Evolutionary conservation across 2,329 filamentous ascomycete species (phyloP), one percentile per base, ranked within the genome.

Genomic region (Ophiocordyceps camponoti-floridani): DNA sequence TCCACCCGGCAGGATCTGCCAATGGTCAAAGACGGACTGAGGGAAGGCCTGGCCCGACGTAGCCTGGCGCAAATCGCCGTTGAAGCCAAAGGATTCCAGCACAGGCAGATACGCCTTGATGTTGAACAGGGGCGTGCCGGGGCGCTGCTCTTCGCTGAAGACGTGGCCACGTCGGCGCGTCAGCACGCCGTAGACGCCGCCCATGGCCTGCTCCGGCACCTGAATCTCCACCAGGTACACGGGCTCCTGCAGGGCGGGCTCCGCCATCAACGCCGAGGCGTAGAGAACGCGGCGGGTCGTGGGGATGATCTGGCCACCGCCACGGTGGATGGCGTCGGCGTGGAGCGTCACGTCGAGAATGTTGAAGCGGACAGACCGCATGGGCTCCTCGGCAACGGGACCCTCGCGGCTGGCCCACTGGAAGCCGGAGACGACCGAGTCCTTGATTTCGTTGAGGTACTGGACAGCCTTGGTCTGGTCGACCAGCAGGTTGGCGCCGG

Each of bases 371-470:
- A 93, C 69, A 56, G 82, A 82, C 65, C 91, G 85, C 87, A 98
- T 89, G 59, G 91, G 91, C 80, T 98, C 91, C 73, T 98, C 91
- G 58, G 84, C 88, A 63, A 98, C 71, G 60, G 91, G 91, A 75
- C 91, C 91, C 78, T 98, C 91, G 64, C 89, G 83, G 58, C 85
- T 86, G 56, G 91, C 91, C 91, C 91, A 98, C 72, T 98, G 91
- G 87, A 98, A 98, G 81, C 91, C 91, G 57, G 91, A 96, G 63
- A 96, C 88, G 58, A 96, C 82, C 50, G 89, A 96, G 65, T 98
- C 91, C 84, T 98, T 98, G 81, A 98, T 98, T 84, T 98, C 91
- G 75, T 86, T 91, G 63, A 98, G 79, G 82, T 96, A 98, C 77
- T 98, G 91, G 55, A 98, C 91, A 58, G 91, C 91, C 85, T 96